A percentile compares a stretch with the other conserved stretches of the same genome.
phyloP scores from a whole-genome alignment of 306 rosid genomes.

The Trifolium subterraneum region DNA sequence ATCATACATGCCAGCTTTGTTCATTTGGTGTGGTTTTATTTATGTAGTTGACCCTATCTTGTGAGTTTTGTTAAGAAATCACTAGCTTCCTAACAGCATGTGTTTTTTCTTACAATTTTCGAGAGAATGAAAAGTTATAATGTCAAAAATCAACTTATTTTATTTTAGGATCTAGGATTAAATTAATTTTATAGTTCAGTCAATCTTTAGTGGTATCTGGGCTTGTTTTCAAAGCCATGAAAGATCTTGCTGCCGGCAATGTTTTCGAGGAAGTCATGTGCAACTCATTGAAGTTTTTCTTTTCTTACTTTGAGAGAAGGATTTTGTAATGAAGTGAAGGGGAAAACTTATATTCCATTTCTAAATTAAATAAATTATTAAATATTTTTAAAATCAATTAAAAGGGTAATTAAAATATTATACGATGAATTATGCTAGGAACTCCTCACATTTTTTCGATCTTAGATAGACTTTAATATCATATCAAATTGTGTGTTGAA shows the following conservation, averaged over 20 bases:
- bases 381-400: too few species aligned
- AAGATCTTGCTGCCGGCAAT: conserved; percentile 34
- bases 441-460: too few species aligned
- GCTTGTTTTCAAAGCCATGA: neutral
- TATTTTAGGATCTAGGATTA: conserved; percentile 27
- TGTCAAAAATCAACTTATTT: conserved; percentile 14
- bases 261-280: conserved; percentile 13
- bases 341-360: too few species aligned
- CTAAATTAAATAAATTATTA: too few species aligned
- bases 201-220: conserved; percentile 27
- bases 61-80: conserved; percentile 15
- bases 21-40: conserved; percentile 41
- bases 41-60: conserved; percentile 41
- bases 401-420: too few species aligned
- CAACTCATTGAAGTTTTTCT: conserved; percentile 4
- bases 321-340: too few species aligned
- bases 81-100: neutral
- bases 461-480: too few species aligned
- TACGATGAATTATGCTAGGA: too few species aligned
- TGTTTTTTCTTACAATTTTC: neutral
- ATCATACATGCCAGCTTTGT: conserved; percentile 45
- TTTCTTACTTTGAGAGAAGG: too few species aligned
- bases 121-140: neutral
- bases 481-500: too few species aligned
- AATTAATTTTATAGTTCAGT: conserved; percentile 30